These are phyloP conservation scores for Fraxinus americana DNA, from an alignment of 257 asterid genomes.

Conservation along the genomic window DNA sequence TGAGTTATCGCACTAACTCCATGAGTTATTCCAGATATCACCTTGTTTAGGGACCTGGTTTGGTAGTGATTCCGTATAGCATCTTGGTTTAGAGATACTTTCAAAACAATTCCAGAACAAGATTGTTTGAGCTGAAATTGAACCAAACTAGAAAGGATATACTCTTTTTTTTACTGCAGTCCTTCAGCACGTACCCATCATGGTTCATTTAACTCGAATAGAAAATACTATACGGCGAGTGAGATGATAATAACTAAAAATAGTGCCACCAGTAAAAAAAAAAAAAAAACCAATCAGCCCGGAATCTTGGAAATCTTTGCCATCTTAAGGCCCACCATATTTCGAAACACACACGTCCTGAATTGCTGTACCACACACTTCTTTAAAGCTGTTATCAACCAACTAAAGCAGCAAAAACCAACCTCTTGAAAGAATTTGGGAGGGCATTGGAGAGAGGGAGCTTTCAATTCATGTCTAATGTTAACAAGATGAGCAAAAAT, in stretches of 20 bases:
- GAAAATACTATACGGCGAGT: neutral
- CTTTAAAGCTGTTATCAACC: neutral
- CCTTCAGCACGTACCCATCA: neutral
- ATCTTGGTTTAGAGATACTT: too few relatives aligned
- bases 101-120: too few relatives aligned
- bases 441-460: neutral
- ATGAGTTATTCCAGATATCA: neutral
- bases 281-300: neutral
- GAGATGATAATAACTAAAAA: neutral
- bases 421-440: neutral
- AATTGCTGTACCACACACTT: neutral
- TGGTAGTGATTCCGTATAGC: too few relatives aligned
- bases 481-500: constrained; percentile 27
- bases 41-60: neutral
- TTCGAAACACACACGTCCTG: neutral
- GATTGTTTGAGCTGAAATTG: too few relatives aligned
- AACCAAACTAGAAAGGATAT: too few relatives aligned
- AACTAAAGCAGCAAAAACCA: neutral
- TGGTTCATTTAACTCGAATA: neutral
- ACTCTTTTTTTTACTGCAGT: too few relatives aligned
- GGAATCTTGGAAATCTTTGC: neutral
- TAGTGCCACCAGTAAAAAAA: neutral
- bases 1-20: too few relatives aligned
- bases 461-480: constrained; percentile 30
- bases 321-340: constrained; percentile 4